phyloP scores from a whole-genome alignment of 2,329 filamentous ascomycete genomes.

The Geosmithia morbida region DNA sequence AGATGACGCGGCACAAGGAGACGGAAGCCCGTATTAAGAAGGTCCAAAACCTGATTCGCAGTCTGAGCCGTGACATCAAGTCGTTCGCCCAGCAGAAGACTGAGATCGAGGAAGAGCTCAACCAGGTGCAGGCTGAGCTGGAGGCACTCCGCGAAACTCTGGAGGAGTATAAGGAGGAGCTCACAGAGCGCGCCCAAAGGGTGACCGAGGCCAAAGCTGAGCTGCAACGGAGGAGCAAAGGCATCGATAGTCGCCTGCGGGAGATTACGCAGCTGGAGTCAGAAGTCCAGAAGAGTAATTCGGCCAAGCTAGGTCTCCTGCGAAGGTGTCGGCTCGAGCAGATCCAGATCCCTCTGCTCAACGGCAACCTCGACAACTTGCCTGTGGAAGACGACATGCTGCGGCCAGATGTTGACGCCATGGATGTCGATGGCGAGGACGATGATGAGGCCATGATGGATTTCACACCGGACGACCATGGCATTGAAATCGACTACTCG shows the following conservation, averaged over 20 bases:
- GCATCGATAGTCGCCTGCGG: conserved; percentile 61
- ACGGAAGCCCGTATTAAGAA: conserved; percentile 54
- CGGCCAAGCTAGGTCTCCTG: conserved; percentile 70
- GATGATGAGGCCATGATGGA: conserved; percentile 45
- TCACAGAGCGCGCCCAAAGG: conserved; percentile 55
- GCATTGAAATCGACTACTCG: conserved; percentile 79
- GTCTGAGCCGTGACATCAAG: conserved; percentile 54
- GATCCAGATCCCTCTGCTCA: conserved; percentile 65
- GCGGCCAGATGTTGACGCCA: conserved; percentile 67
- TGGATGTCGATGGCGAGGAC: conserved; percentile 86
- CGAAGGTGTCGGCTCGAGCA: conserved; percentile 89
- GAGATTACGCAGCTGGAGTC: conserved; percentile 69
- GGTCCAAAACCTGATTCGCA: conserved; percentile 51
- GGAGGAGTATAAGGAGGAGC: conserved; percentile 51
- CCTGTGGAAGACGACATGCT: conserved; percentile 75
- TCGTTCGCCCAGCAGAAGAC: conserved; percentile 59
- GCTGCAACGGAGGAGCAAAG: conserved; percentile 70
- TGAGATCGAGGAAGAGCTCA: conserved; percentile 58
- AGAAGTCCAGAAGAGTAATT: conserved; percentile 72
- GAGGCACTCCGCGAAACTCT: conserved; percentile 61
- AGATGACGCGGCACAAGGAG: conserved; percentile 34
- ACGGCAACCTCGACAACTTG: conserved; percentile 68
- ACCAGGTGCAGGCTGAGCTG: conserved; percentile 60
- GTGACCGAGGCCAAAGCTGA: conserved; percentile 68
- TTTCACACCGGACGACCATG: conserved; percentile 70